phyloP scores from a whole-genome alignment of 2,329 filamentous ascomycete species.

The Fusarium kyushuense region DNA sequence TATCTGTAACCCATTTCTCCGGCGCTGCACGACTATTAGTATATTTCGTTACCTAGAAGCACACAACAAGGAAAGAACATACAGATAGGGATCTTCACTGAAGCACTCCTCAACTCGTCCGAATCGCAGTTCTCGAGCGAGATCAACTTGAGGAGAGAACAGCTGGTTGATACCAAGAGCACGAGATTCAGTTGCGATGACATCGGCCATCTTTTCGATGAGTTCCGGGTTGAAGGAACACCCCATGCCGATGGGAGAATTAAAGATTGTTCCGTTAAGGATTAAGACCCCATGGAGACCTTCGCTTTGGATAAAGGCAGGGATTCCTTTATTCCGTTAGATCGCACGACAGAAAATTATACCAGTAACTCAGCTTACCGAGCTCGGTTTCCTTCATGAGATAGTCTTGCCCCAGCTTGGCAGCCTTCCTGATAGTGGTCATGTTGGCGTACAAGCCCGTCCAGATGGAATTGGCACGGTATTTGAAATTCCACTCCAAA shows the following conservation, averaged over 20 bases:
- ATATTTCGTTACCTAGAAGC: not conserved
- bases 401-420: slow-evolving; percentile 76
- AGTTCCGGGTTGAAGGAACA: slow-evolving; percentile 77
- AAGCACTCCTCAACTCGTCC: slow-evolving; percentile 81
- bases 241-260: slow-evolving; percentile 78
- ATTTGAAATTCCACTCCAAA: slow-evolving; percentile 73
- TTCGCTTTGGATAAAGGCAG: slow-evolving; percentile 79
- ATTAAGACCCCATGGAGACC: slow-evolving; percentile 79
- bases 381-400: slow-evolving; percentile 62
- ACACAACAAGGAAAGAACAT: slow-evolving; percentile 24
- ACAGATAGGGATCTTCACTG: slow-evolving; percentile 75
- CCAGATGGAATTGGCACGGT: slow-evolving; percentile 77
- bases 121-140: slow-evolving; percentile 77
- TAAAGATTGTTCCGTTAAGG: slow-evolving; percentile 82
- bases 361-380: slow-evolving; percentile 35
- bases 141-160: slow-evolving; percentile 77
- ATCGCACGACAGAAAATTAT: slow-evolving; percentile 47
- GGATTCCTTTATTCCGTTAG: slow-evolving; percentile 65
- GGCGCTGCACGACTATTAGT: slow-evolving; percentile 51
- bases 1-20: slow-evolving; percentile 75
- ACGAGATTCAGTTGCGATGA: slow-evolving; percentile 73
- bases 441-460: slow-evolving; percentile 76
- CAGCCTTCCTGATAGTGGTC: slow-evolving; percentile 71
- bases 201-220: slow-evolving; percentile 73
- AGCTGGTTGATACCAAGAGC: slow-evolving; percentile 79